These are phyloP conservation scores for Trapa bicornis DNA, from an alignment of 345 rosid species.

Conservation along the genomic window DNA sequence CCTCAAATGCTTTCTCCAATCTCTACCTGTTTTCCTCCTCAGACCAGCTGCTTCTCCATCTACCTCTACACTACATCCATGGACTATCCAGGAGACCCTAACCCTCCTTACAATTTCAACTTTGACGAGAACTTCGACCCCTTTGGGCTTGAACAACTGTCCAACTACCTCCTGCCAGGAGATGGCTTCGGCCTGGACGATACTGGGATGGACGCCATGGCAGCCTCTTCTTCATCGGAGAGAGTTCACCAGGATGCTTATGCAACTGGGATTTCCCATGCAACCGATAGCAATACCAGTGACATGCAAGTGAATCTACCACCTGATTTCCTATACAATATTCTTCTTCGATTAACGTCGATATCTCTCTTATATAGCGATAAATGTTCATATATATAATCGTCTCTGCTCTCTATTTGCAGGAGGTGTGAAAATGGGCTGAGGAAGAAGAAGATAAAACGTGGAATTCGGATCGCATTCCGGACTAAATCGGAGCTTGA, in stretches of 20 bases:
- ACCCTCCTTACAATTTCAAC: constrained; percentile 17
- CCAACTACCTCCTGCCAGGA: constrained; percentile 27
- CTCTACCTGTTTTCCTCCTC: constrained; percentile 5
- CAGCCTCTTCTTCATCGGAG: constrained; percentile 21
- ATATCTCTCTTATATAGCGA: background rate
- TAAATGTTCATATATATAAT: too few relatives aligned
- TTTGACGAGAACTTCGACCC: background rate
- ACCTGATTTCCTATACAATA: background rate
- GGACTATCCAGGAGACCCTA: constrained; percentile 32
- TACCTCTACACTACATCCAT: constrained; percentile 9
- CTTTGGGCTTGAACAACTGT: constrained; percentile 23
- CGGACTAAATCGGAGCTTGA: constrained; percentile 69
- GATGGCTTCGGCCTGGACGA: constrained; percentile 15
- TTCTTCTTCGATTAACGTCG: background rate
- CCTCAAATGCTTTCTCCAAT: background rate
- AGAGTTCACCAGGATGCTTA: constrained; percentile 10
- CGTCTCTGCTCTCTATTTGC: background rate
- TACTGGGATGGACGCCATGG: constrained; percentile 21
- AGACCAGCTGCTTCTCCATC: constrained; percentile 3
- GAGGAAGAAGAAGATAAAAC: constrained; percentile 27
- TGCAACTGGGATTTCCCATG: constrained; percentile 14
- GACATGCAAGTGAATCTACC: constrained; percentile 25
- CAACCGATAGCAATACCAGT: too few relatives aligned
- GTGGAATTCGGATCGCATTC: constrained; percentile 56
- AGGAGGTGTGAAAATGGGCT: constrained; percentile 3